Conservation (phyloP, 768 basidiomycete species). For the Brasilioporus rufonigricans region DNA sequence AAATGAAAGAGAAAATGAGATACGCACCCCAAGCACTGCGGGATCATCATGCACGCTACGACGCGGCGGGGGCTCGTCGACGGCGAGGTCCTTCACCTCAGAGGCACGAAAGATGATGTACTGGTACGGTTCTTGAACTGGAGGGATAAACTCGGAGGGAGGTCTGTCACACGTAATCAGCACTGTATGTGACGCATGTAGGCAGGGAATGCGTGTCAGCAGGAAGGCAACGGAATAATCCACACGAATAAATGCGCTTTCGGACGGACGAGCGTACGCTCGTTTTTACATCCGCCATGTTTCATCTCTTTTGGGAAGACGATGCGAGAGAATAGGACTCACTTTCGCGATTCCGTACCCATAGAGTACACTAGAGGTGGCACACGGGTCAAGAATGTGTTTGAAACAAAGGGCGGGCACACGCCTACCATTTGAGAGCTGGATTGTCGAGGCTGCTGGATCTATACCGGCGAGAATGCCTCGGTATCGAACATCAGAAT, state of each 20-base stretch:
- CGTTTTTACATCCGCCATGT: conserved; percentile 41
- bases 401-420: neutral
- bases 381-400: neutral
- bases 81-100: conserved; percentile 86
- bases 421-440: conserved; percentile 74
- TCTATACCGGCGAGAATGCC: conserved; percentile 87
- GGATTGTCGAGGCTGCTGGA: conserved; percentile 81
- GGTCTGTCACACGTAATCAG: conserved; percentile 47
- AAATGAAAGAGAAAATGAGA: conserved; percentile 8
- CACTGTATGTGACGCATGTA: neutral
- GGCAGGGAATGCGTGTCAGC: conserved; percentile 36
- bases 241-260: conserved; percentile 50
- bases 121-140: conserved; percentile 78
- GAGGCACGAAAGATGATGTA: conserved; percentile 92
- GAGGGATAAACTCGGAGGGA: conserved; percentile 76
- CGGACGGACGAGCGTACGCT: conserved; percentile 35
- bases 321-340: conserved; percentile 30
- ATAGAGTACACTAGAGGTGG: conserved; percentile 67
- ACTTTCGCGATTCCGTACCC: conserved; percentile 86
- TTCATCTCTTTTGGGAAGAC: conserved; percentile 31
- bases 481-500: conserved; percentile 87
- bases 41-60: conserved; percentile 81
- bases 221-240: conserved; percentile 68
- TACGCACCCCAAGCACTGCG: conserved; percentile 74
- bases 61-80: conserved; percentile 61